These are phyloP conservation scores for Phaeosphaeria sp. DNA, from an alignment of 2,329 filamentous ascomycete genomes.

Conservation along the genomic window DNA sequence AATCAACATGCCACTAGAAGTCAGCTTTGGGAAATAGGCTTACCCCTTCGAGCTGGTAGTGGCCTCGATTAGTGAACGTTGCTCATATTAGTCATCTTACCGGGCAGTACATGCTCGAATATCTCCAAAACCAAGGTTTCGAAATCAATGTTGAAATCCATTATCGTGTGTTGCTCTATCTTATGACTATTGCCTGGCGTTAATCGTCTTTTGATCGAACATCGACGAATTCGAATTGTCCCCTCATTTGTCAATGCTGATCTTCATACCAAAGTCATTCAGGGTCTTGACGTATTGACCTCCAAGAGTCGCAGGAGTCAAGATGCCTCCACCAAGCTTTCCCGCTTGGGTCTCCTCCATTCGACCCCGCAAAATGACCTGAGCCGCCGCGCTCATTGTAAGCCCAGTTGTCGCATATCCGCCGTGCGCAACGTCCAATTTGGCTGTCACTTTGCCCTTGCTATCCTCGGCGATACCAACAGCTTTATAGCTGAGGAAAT, in stretches of 20 bases:
- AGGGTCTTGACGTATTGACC: slow-evolving; percentile 71
- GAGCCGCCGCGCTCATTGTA: slow-evolving; percentile 68
- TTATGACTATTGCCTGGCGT: too few relatives aligned
- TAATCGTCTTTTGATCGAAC: too few relatives aligned
- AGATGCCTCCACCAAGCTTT: slow-evolving; percentile 68
- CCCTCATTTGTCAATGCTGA: slow-evolving; percentile 42
- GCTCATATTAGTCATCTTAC: neutral
- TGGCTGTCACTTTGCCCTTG: slow-evolving; percentile 62
- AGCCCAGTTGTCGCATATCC: slow-evolving; percentile 73
- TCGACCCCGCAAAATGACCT: slow-evolving; percentile 68
- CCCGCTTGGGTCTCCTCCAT: slow-evolving; percentile 56
- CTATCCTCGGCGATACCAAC: slow-evolving; percentile 64
- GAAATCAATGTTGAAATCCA: neutral
- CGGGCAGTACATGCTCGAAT: too few relatives aligned
- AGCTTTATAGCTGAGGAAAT: slow-evolving; percentile 69
- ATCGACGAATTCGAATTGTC: neutral
- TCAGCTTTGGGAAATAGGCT: neutral
- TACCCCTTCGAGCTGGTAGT: neutral
- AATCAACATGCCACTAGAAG: neutral
- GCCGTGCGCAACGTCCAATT: slow-evolving; percentile 64
- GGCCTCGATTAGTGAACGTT: neutral
- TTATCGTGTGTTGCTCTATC: neutral
- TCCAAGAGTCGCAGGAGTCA: slow-evolving; percentile 76
- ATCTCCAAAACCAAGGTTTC: neutral
- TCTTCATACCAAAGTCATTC: slow-evolving; percentile 66